Base-by-base conservation (phyloP, 129 eudicot species). In the Rutidosis leptorrhynchoides region DNA sequence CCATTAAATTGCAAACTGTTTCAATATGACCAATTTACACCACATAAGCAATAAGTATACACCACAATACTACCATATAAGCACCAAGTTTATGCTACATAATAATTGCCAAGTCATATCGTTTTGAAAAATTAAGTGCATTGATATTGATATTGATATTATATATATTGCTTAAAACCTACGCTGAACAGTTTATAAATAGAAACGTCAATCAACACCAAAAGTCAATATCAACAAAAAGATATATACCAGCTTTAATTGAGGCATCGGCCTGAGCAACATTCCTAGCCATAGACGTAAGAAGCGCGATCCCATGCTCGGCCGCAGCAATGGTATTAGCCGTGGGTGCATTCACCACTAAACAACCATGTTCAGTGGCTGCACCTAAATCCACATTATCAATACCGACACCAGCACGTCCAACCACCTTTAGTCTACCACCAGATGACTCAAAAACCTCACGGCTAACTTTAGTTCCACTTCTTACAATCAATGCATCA, bases 271-370 rank as follows among this genome's bases (percentile, higher is more conserved):
- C 94, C 80, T 92, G 98, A 49, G 98, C 96, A 68, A 92, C 74
- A 59, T 92, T 88, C 67, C 98, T 71, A 2, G 98, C 87, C 96
- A 92, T 92, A 19, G 90, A 88, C 29, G 98, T 83, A 6, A 92
- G 74, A 35, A 92, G 83, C 6, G 98, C 96, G 23, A 92, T 88
- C 45, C 90, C 98, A 53, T 92, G 98, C 80, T 92, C 98, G 19
- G 98, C 96, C 5, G 98, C 98, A 15, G 96, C 98, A 15, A 92
- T 95, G 0, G 98, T 92, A 58, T 92, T 92, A 27, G 98, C 98
- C 7, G 96, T 92, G 7, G 98, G 98, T 58, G 96, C 96, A 42
- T 91, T 91, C 17, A 91, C 97, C 19, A 91, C 97, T 4, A 91
- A 58, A 58, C 97, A 91, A 0, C 97, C 97, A 54, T 92, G 98